These are phyloP conservation scores for Cucumis cinereus DNA, from an alignment of 306 rosid genomes.

Conservation along the genomic window DNA sequence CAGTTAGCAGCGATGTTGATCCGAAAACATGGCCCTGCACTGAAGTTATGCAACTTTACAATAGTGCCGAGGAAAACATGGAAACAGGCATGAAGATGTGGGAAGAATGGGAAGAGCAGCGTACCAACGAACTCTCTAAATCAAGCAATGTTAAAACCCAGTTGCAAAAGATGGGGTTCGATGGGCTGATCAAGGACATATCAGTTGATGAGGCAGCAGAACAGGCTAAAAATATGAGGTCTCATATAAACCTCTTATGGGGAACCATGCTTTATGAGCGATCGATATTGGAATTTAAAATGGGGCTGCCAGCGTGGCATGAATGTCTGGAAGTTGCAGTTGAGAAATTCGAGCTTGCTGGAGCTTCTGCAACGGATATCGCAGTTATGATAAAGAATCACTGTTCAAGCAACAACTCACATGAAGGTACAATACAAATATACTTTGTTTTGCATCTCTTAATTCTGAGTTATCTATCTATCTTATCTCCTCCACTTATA, in stretches of 20 bases:
- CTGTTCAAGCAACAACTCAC: constrained; percentile 46
- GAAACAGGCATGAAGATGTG: constrained; percentile 73
- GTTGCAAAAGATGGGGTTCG: constrained; percentile 37
- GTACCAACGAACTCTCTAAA: constrained; percentile 22
- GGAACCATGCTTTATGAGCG: constrained; percentile 86
- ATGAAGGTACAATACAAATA: constrained; percentile 33
- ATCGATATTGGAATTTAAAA: constrained; percentile 62
- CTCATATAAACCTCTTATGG: constrained; percentile 73
- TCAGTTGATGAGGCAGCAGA: constrained; percentile 43
- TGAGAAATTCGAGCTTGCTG: constrained; percentile 76
- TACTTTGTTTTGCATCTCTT: neutral
- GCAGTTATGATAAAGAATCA: constrained; percentile 80
- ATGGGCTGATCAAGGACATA: constrained; percentile 26
- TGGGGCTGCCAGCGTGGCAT: constrained; percentile 60
- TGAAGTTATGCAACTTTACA: constrained; percentile 55
- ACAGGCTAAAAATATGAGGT: constrained; percentile 52
- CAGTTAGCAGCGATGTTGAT: constrained; percentile 41
- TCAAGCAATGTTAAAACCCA: constrained; percentile 23
- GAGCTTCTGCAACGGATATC: constrained; percentile 71
- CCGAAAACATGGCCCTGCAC: constrained; percentile 38
- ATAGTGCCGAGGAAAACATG: constrained; percentile 69
- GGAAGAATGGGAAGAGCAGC: constrained; percentile 45
- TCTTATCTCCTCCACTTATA: neutral
- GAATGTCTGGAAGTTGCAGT: constrained; percentile 59
- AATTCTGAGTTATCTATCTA: neutral